phyloP scores from a whole-genome alignment of 352 stramenopile species.

The Phytophthora fragariae region DNA sequence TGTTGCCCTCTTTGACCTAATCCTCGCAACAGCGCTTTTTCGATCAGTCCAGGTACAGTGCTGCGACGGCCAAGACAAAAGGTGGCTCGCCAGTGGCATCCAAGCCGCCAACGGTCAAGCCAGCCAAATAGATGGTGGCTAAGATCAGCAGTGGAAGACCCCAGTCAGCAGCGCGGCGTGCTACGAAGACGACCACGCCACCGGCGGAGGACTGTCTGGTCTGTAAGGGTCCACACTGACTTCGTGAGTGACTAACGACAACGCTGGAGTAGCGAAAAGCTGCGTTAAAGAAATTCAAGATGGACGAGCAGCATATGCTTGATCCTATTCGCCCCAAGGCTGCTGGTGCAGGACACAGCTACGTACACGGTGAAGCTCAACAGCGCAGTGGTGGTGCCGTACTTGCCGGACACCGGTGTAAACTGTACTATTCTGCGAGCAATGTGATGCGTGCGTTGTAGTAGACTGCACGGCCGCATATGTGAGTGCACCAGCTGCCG shows the following conservation, averaged over 20 bases:
- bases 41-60: conserved; percentile 4
- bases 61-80: not conserved
- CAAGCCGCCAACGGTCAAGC: not conserved
- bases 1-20: conserved; percentile 14
- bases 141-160: not conserved
- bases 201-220: conserved; percentile 13
- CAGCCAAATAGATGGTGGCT: not conserved
- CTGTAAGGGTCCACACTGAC: conserved; percentile 12
- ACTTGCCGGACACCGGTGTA: conserved; percentile 12
- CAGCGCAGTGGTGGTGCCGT: not conserved
- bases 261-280: conserved; percentile 1
- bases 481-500: not conserved
- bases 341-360: not conserved
- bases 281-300: not conserved
- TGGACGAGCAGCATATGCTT: not conserved
- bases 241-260: conserved; percentile 6
- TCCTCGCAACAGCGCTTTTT: conserved; percentile 15
- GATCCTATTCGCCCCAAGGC: conserved; percentile 11
- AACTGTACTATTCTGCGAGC: conserved; percentile 5
- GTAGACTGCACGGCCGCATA: not conserved
- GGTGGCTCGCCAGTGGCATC: not conserved
- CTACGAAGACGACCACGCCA: not conserved
- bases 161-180: not conserved
- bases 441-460: not conserved
- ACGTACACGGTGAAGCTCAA: conserved; percentile 6